Evolutionary conservation across 106 monocot species (phyloP), one percentile per base, ranked within the genome.

Genomic region (Posidonia australis): DNA sequence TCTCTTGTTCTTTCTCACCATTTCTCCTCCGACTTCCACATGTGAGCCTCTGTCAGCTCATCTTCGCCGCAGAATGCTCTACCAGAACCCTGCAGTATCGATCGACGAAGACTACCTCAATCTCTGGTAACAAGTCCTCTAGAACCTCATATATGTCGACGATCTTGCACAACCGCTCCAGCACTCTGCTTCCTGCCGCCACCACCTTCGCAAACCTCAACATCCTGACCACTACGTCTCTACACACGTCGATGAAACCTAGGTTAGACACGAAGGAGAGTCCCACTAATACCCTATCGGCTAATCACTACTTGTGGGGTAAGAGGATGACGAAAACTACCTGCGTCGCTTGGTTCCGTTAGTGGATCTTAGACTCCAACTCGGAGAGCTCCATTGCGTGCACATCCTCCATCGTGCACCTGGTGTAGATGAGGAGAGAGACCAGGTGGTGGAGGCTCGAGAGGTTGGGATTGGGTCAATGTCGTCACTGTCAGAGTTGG

Each of bases 101-200:
- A 17, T 45, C 64, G 13, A 10, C 17, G 17, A 64, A 64, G 14
- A 64, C 64, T 46, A 21, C 19, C 17, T 64, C 16, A 26, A 64
- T 16, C 27, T 48, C 22, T 16, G 64, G 64, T 24, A 64, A 42
- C 46, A 64, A 42, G 23, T 25, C 64, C 46, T 46, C 16, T 24
- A 46, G 13, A 5, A 42, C 16, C 24, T 64, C 46, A 46, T 64
- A 64, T 46, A 64, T 64, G 46, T 45, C 47, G 22, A 64, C 46
- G 5, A 64, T 26, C 26, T 42, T 44, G 47, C 23, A 64, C 46
- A 64, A 9, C 5, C 46, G 42, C 64, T 46, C 46, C 23, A 46
- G 64, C 24, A 22, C 25, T 13, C 25, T 26, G 23, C 7, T 25
- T 9, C 47, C 64, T 22, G n/a, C 7, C 17, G 46, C 64, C 13